phyloP scores from a whole-genome alignment of 805 yeast species.

The Kodamaea hsintzibuensis region DNA sequence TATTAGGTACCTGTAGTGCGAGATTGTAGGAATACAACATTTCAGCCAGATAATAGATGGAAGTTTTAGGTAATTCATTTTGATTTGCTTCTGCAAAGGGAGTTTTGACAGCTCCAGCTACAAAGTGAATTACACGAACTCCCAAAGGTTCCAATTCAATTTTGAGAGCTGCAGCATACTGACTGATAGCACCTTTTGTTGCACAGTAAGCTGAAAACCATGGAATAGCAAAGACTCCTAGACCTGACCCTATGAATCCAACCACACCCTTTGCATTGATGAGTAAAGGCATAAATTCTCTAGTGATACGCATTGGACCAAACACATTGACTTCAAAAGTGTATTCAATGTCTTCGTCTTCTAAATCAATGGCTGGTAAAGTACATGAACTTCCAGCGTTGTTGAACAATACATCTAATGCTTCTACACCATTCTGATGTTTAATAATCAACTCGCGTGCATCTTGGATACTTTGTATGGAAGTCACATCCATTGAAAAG shows the following conservation, averaged over 20 bases:
- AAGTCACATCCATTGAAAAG: constrained; percentile 58
- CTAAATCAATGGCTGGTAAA: constrained; percentile 66
- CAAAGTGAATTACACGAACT: constrained; percentile 65
- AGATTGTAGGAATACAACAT: constrained; percentile 43
- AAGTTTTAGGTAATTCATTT: constrained; percentile 55
- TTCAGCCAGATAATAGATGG: constrained; percentile 54
- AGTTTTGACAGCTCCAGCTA: constrained; percentile 78
- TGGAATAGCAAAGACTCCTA: constrained; percentile 69
- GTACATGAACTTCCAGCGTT: constrained; percentile 81
- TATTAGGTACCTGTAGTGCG: constrained; percentile 60
- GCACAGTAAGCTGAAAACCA: constrained; percentile 67
- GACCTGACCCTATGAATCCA: constrained; percentile 72
- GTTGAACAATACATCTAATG: constrained; percentile 63
- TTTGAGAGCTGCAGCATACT: constrained; percentile 61
- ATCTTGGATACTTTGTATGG: constrained; percentile 45
- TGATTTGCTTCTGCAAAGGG: constrained; percentile 58
- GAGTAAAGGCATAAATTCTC: constrained; percentile 56
- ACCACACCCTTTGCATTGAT: constrained; percentile 69
- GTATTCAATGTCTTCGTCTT: constrained; percentile 50
- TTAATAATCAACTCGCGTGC: constrained; percentile 43
- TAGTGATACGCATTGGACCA: constrained; percentile 64
- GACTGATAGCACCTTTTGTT: constrained; percentile 75
- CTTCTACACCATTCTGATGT: constrained; percentile 41
- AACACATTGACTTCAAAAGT: constrained; percentile 67
- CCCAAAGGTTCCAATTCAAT: constrained; percentile 71